Percentiles rank a stretch among this genome's conserved stretches.
phyloP scores from a whole-genome alignment of 768 basidiomycete genomes.

The Suillus variegatus region DNA sequence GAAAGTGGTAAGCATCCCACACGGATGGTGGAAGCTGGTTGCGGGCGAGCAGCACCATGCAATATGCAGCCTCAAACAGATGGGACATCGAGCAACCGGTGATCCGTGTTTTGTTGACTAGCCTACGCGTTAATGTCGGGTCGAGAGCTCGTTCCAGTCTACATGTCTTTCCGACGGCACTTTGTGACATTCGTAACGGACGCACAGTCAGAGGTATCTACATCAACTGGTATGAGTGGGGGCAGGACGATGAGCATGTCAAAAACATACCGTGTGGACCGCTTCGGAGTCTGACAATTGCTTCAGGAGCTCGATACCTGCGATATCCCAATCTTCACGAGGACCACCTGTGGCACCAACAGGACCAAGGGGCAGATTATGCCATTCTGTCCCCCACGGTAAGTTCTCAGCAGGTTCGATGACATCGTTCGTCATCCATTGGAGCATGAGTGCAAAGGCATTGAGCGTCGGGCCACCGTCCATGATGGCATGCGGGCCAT shows the following conservation, averaged over 20 bases:
- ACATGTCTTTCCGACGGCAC: conserved; percentile 10
- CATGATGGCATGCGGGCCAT: conserved; percentile 22
- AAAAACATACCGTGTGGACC: conserved; percentile 14
- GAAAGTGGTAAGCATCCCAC: conserved; percentile 1
- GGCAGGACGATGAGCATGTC: background rate
- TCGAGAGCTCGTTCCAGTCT: conserved; percentile 10
- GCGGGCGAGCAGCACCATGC: conserved; percentile 16
- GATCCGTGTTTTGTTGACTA: conserved; percentile 14
- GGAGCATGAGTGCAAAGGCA: conserved; percentile 22
- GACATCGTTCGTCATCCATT: conserved; percentile 14
- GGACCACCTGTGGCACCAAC: conserved; percentile 25
- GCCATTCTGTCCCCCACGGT: conserved; percentile 23
- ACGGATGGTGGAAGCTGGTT: conserved; percentile 3
- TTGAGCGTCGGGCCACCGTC: conserved; percentile 24
- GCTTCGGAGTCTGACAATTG: conserved; percentile 12
- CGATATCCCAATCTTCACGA: conserved; percentile 18
- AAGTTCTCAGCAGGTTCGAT: conserved; percentile 2
- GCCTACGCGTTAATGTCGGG: conserved; percentile 13
- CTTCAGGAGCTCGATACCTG: conserved; percentile 16
- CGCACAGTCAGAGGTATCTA: background rate
- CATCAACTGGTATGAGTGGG: background rate
- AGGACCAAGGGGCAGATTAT: conserved; percentile 27
- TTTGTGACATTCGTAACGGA: conserved; percentile 13
- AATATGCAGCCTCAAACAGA: conserved; percentile 25
- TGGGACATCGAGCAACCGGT: conserved; percentile 16